Evolutionary conservation across 768 basidiomycete genomes (phyloP).

Genomic region (Lyophyllum shimeji): DNA sequence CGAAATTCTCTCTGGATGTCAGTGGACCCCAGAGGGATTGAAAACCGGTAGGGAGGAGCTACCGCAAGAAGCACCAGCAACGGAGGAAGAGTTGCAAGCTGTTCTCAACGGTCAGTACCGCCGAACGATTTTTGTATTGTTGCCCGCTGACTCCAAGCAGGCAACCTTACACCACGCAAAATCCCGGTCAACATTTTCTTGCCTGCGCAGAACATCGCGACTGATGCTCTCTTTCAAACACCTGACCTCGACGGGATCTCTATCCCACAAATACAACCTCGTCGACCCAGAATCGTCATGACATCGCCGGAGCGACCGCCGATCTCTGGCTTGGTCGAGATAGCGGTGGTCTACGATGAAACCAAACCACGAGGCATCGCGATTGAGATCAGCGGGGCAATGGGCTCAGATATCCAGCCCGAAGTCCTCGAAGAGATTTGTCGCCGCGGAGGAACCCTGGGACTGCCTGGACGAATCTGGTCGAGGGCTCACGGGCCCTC

Average conservation of each 20-base stretch:
- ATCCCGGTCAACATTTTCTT: conserved; percentile 77
- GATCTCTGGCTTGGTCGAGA: conserved; percentile 63
- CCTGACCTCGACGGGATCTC: conserved; percentile 36
- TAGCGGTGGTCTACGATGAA: conserved; percentile 63
- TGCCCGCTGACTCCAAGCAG: conserved; percentile 30
- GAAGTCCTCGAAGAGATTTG: conserved; percentile 68
- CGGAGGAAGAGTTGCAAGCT: conserved; percentile 60
- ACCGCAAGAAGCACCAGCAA: conserved; percentile 35
- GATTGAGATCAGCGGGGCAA: conserved; percentile 58
- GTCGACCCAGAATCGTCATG: conserved; percentile 59
- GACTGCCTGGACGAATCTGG: conserved; percentile 70
- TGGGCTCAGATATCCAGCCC: conserved; percentile 52
- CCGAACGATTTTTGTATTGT: not conserved
- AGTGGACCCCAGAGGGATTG: conserved; percentile 61
- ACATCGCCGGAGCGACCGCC: conserved; percentile 66
- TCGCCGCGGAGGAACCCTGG: conserved; percentile 69
- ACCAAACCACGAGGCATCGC: conserved; percentile 51
- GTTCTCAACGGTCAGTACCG: conserved; percentile 55
- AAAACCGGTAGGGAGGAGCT: conserved; percentile 25
- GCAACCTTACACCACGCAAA: conserved; percentile 50
- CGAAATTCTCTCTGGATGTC: conserved; percentile 57
- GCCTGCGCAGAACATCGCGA: conserved; percentile 36
- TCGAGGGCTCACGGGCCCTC: conserved; percentile 31
- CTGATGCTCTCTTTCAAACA: conserved; percentile 45
- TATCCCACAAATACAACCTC: conserved; percentile 33